Conservation (phyloP, 2,329 filamentous ascomycete species). For the Pyrenochaeta sp. region DNA sequence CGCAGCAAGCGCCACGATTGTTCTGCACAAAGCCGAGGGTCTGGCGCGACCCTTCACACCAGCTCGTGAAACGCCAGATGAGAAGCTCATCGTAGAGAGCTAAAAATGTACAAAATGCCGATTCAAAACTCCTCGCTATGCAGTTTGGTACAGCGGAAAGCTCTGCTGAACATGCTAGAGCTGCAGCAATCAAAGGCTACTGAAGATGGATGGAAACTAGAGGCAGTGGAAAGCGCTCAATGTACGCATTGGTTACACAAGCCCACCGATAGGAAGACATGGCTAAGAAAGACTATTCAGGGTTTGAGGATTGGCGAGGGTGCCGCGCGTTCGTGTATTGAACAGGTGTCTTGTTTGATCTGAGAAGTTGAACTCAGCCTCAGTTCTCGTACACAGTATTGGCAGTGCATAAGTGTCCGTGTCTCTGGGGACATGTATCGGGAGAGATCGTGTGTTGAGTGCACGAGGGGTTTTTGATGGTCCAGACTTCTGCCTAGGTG, state of each 20-base stretch:
- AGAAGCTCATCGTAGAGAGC: slow-evolving; percentile 28
- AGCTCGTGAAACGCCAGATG: slow-evolving; percentile 7
- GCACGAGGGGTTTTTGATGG: slow-evolving; percentile 20
- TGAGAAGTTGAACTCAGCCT: slow-evolving; percentile 12
- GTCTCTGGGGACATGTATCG: slow-evolving; percentile 1
- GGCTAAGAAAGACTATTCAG: neutral
- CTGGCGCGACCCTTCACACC: no score
- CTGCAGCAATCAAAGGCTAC: neutral
- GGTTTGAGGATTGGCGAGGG: slow-evolving; percentile 7
- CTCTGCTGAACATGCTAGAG: slow-evolving; percentile 2
- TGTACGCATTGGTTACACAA: slow-evolving; percentile 12
- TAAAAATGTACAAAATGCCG: slow-evolving; percentile 23
- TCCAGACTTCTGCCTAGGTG: slow-evolving; percentile 26
- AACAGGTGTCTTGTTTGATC: slow-evolving; percentile 24
- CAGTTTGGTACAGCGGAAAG: slow-evolving; percentile 30
- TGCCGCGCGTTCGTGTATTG: slow-evolving; percentile 24
- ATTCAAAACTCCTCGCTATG: slow-evolving; percentile 45
- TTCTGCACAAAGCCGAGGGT: no score
- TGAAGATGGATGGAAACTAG: neutral
- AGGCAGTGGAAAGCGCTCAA: slow-evolving; percentile 1
- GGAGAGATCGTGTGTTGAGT: slow-evolving; percentile 10
- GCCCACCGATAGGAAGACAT: neutral
- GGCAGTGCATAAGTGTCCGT: slow-evolving; percentile 3
- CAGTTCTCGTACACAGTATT: neutral
- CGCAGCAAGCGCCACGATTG: no score